phyloP scores from a whole-genome alignment of 2,329 filamentous ascomycete genomes.

The Diaporthe amygdali region DNA sequence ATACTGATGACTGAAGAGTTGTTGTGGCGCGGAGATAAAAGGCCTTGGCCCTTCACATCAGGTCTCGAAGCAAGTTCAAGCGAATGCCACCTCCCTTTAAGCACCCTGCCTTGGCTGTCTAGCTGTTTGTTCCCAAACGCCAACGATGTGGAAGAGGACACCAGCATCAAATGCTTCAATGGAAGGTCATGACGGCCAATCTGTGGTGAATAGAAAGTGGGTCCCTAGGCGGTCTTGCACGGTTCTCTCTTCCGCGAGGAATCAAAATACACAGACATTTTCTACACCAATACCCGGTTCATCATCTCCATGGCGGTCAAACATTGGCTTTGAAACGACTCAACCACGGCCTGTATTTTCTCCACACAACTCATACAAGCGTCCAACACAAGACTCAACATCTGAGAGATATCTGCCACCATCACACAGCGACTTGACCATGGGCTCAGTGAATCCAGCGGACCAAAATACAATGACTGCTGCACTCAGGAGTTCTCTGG shows the following conservation, averaged over 20 bases:
- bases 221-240: not conserved
- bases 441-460: conserved; percentile 15
- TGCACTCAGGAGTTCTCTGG: conserved; percentile 5
- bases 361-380: conserved; percentile 8
- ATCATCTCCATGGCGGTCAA: not conserved
- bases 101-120: not conserved
- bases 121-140: not conserved
- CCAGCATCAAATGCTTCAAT: not conserved
- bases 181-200: not conserved
- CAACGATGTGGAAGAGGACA: not conserved
- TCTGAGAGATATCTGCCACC: not conserved
- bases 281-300: not conserved
- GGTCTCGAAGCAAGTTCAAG: not conserved
- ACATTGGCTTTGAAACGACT: not conserved
- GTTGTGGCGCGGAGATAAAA: conserved; percentile 16
- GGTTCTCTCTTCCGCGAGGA: not conserved
- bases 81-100: not conserved
- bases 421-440: conserved; percentile 18
- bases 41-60: not conserved
- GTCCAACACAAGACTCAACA: not conserved
- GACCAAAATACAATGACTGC: conserved; percentile 16
- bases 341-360: conserved; percentile 15
- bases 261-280: not conserved
- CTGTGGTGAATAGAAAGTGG: not conserved
- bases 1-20: not conserved